A percentile compares a stretch with the other conserved stretches of the same genome.
Conservation (phyloP, 805 yeast genomes). For the Metschnikowia proteae region DNA sequence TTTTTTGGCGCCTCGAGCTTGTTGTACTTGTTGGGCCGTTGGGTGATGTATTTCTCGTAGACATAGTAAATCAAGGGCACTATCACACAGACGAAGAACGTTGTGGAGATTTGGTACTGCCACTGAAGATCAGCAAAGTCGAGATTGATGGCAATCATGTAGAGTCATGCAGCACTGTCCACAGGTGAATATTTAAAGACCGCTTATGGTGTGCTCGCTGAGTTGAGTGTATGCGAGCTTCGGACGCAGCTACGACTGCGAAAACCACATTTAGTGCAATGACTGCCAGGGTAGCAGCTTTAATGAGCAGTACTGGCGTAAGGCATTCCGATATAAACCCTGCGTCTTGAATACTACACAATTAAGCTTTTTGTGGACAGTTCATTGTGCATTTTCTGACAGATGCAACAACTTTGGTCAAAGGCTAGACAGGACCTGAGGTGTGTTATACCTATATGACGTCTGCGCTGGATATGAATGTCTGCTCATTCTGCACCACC, state of each 20-base stretch:
- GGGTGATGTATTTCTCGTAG: conserved; percentile 35
- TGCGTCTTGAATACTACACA: no score
- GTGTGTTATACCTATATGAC: background rate
- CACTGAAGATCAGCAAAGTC: conserved; percentile 38
- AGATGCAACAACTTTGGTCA: no score
- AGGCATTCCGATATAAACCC: no score
- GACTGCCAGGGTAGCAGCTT: background rate
- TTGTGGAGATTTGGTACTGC: conserved; percentile 45
- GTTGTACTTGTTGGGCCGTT: conserved; percentile 38
- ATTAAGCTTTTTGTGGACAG: no score
- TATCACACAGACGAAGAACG: conserved; percentile 39
- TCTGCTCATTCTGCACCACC: background rate
- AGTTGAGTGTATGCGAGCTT: background rate
- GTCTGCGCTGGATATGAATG: background rate
- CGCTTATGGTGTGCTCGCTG: background rate
- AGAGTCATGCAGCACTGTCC: background rate
- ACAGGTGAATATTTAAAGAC: background rate
- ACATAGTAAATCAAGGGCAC: conserved; percentile 34
- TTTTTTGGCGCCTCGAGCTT: conserved; percentile 44
- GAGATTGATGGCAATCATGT: conserved; percentile 43
- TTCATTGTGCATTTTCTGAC: no score
- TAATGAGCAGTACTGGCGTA: no score
- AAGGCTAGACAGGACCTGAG: no score
- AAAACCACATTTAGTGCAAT: background rate
- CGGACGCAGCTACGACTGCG: conserved; percentile 3